Evolutionary conservation across 2,329 filamentous ascomycete genomes (phyloP).

Genomic region (Colletotrichum graminicola): DNA sequence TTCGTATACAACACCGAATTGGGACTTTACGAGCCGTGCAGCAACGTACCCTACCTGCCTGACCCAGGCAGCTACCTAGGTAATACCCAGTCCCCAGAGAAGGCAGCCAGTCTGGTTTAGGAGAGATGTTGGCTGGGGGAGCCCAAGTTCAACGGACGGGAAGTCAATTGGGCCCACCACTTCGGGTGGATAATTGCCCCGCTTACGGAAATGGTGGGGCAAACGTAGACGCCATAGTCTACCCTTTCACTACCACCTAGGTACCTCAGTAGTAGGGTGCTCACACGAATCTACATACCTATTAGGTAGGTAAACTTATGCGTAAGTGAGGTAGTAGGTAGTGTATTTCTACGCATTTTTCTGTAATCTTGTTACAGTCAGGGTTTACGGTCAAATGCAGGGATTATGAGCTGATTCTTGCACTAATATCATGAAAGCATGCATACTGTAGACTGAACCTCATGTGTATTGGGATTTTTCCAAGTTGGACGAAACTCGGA

Average conservation of each 20-base stretch:
- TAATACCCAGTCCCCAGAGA: background rate
- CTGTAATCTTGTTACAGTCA: background rate
- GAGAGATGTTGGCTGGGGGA: conserved; percentile 1
- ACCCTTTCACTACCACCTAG: too few species aligned
- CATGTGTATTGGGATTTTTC: background rate
- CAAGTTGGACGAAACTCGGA: background rate
- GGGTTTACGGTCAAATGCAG: background rate
- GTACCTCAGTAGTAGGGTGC: too few species aligned
- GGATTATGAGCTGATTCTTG: background rate
- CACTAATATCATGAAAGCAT: background rate
- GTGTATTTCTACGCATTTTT: background rate
- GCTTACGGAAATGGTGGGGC: conserved; percentile 13
- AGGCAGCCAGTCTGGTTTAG: background rate
- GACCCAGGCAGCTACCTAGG: background rate
- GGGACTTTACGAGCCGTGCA: conserved; percentile 27
- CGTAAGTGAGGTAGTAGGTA: too few species aligned
- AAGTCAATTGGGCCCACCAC: conserved; percentile 35
- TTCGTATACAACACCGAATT: background rate
- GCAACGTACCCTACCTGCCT: background rate
- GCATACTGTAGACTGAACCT: background rate
- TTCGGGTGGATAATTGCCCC: conserved; percentile 32
- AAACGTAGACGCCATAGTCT: conserved; percentile 6
- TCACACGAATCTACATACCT: too few species aligned
- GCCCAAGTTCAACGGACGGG: conserved; percentile 14
- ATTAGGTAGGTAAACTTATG: too few species aligned